Conservation (phyloP, 116 monocot genomes). For the Iris pallida region DNA sequence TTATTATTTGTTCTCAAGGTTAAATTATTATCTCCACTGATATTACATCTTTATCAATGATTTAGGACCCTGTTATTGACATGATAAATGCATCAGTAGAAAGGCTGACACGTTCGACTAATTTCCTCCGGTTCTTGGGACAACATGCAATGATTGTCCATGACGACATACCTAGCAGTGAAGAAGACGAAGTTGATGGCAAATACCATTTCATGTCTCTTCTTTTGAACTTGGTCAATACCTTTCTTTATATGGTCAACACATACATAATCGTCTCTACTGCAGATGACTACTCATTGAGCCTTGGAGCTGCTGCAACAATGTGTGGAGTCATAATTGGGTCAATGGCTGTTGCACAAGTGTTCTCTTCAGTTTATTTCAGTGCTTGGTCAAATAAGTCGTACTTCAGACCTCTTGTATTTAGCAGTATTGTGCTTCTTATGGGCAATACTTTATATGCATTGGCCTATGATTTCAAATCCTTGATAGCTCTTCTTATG, state of each 20-base stretch:
- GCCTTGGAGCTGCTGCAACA: constrained; percentile 90
- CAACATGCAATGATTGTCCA: constrained; percentile 46
- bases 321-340: constrained; percentile 89
- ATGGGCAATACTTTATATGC: constrained; percentile 79
- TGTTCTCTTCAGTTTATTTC: constrained; percentile 86
- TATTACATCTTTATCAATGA: no score
- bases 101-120: constrained; percentile 52
- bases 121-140: constrained; percentile 56
- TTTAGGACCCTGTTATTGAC: constrained; percentile 59
- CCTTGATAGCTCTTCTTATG: no score
- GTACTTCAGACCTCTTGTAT: constrained; percentile 80
- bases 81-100: constrained; percentile 40
- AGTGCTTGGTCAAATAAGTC: constrained; percentile 94
- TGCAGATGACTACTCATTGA: constrained; percentile 82
- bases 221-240: constrained; percentile 78
- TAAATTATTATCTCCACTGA: no score
- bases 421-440: constrained; percentile 76
- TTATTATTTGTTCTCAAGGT: no score
- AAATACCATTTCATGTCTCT: constrained; percentile 82
- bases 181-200: constrained; percentile 40
- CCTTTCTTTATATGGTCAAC: constrained; percentile 95
- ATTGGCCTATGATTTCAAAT: constrained; percentile 69
- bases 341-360: constrained; percentile 89
- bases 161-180: constrained; percentile 31
- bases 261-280: constrained; percentile 94